phyloP scores from a whole-genome alignment of 228 moss, liverwort and hornwort genomes.

The Sphagnum magellanicum region DNA sequence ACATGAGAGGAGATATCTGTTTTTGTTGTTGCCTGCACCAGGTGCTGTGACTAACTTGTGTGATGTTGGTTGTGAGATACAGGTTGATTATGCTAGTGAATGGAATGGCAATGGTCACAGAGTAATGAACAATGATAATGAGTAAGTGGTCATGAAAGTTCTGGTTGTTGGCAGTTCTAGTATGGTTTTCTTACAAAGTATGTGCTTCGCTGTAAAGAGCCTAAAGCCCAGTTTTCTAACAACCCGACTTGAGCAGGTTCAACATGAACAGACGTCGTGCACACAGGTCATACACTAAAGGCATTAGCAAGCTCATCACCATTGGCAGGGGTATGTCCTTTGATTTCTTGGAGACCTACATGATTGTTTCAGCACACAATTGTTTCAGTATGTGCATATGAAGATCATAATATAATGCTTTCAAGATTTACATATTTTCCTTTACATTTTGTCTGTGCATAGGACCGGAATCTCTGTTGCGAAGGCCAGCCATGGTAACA shows the following conservation, averaged over 20 bases:
- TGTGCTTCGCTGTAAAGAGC: not conserved
- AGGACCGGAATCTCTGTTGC: conserved; percentile 47
- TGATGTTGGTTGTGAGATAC: not conserved
- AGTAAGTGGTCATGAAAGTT: conserved; percentile 27
- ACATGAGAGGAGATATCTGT: too few relatives aligned
- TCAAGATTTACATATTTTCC: too few relatives aligned
- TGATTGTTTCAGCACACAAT: too few relatives aligned
- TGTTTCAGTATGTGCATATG: too few relatives aligned
- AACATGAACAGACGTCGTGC: conserved; percentile 56
- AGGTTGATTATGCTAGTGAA: conserved; percentile 54
- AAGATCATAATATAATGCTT: too few relatives aligned
- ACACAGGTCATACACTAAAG: conserved; percentile 42
- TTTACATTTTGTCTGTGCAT: conserved; percentile 1
- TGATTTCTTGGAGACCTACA: too few relatives aligned
- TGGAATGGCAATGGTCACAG: conserved; percentile 48
- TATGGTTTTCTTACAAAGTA: not conserved
- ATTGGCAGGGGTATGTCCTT: conserved; percentile 55
- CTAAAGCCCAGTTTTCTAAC: not conserved
- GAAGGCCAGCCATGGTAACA: conserved; percentile 39
- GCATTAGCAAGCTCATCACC: conserved; percentile 60
- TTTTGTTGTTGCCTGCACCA: too few relatives aligned
- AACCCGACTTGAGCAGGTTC: conserved; percentile 32
- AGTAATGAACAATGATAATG: conserved; percentile 42
- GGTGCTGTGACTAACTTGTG: too few relatives aligned
- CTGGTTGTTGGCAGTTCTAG: not conserved